A percentile compares a stretch with the other conserved stretches of the same genome.
These are phyloP conservation scores for Nemania abortiva DNA, from an alignment of 2,329 filamentous ascomycete genomes.

Conservation along the genomic window DNA sequence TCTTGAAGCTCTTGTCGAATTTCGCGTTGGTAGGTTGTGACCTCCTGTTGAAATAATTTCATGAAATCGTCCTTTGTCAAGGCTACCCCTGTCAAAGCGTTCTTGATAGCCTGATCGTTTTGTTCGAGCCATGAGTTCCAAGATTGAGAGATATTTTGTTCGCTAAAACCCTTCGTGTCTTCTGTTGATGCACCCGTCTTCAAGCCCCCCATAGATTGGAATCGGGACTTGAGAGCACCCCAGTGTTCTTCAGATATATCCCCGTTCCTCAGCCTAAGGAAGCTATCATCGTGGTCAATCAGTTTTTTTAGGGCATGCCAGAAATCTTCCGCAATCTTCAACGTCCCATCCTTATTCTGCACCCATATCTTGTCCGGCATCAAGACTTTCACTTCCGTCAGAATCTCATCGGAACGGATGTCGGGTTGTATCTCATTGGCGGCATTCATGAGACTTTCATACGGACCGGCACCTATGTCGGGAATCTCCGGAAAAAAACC, in stretches of 20 bases:
- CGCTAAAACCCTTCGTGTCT: conserved; percentile 13
- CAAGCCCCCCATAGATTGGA: conserved; percentile 53
- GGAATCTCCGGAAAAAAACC: conserved; percentile 25
- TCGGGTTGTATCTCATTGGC: not conserved
- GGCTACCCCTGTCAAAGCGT: conserved; percentile 51
- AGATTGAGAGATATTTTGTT: conserved; percentile 50
- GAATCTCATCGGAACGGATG: conserved; percentile 44
- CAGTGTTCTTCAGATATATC: conserved; percentile 61
- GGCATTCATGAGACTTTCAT: not conserved
- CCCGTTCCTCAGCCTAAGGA: conserved; percentile 61
- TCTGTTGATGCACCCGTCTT: conserved; percentile 26
- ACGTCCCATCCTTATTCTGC: conserved; percentile 63
- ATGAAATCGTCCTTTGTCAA: conserved; percentile 52
- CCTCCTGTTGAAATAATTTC: conserved; percentile 50
- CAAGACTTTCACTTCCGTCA: conserved; percentile 57
- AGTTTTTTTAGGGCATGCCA: conserved; percentile 72
- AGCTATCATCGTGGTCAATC: conserved; percentile 62
- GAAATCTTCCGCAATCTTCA: conserved; percentile 70
- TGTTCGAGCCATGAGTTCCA: conserved; percentile 67
- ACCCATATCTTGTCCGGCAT: conserved; percentile 71
- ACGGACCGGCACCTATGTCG: not conserved
- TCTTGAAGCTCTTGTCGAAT: conserved; percentile 41
- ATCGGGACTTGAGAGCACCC: conserved; percentile 58
- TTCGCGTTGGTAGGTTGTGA: conserved; percentile 46
- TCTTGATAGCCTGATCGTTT: conserved; percentile 60